These are phyloP conservation scores for Pythium dissimile DNA, from an alignment of 352 stramenopile species.

Conservation along the genomic window DNA sequence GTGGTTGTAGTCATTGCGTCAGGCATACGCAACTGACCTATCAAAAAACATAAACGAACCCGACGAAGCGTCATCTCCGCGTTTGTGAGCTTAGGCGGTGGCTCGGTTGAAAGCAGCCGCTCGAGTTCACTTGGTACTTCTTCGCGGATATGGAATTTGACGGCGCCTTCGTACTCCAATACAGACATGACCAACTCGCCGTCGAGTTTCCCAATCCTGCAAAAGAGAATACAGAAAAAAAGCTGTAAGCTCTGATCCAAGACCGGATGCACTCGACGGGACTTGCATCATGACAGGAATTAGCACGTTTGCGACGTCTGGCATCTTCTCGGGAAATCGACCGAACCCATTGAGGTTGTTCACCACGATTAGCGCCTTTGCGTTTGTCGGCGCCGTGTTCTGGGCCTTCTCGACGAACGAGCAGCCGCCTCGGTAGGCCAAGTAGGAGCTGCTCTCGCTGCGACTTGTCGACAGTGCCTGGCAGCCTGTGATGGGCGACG, in stretches of 20 bases:
- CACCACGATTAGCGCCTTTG: slow-evolving; percentile 42
- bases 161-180: slow-evolving; percentile 37
- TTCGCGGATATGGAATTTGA: slow-evolving; percentile 26
- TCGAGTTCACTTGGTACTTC: slow-evolving; percentile 27
- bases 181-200: slow-evolving; percentile 61
- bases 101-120: slow-evolving; percentile 14
- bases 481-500: slow-evolving; percentile 42
- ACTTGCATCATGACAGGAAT: slow-evolving; percentile 60
- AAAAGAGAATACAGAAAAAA: background rate
- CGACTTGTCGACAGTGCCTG: slow-evolving; percentile 12
- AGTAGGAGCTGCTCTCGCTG: slow-evolving; percentile 20
- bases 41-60: slow-evolving; percentile 22
- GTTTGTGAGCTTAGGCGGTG: slow-evolving; percentile 40
- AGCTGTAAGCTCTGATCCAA: background rate
- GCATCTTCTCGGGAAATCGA: slow-evolving; percentile 40
- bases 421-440: slow-evolving; percentile 54
- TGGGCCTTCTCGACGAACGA: slow-evolving; percentile 71
- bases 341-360: slow-evolving; percentile 65
- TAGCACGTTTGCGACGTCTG: slow-evolving; percentile 25
- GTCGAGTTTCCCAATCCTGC: slow-evolving; percentile 58
- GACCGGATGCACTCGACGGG: background rate
- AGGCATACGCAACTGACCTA: no score
- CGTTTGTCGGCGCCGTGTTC: slow-evolving; percentile 26
- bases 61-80: slow-evolving; percentile 33
- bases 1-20: no score